Conservation (phyloP, 441 rosid species). For the Monsonia emarginata region DNA sequence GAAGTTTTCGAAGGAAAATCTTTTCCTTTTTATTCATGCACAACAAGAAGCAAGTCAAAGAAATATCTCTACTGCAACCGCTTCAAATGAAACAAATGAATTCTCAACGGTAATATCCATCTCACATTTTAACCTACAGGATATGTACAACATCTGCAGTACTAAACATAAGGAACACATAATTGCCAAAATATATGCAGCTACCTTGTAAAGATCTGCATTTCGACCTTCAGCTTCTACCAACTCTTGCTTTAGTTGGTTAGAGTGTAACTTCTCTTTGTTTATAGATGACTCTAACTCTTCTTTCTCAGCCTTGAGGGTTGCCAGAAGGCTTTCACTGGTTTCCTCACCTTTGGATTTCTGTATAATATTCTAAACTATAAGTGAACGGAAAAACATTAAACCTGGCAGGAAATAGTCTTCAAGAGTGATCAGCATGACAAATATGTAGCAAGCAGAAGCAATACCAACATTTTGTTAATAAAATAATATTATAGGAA, state of each 20-base stretch:
- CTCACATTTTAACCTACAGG: background rate
- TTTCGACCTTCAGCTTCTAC: slow-evolving; percentile 68
- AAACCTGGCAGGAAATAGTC: background rate
- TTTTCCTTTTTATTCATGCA: background rate
- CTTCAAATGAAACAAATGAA: background rate
- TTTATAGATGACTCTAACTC: slow-evolving; percentile 57
- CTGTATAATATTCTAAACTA: slow-evolving; percentile 26
- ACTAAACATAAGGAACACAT: background rate
- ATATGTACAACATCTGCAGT: background rate
- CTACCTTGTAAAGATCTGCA: slow-evolving; percentile 75
- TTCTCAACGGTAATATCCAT: background rate
- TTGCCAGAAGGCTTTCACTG: slow-evolving; percentile 35
- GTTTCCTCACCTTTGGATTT: slow-evolving; percentile 42
- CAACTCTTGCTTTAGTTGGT: slow-evolving; percentile 67
- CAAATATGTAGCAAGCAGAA: background rate
- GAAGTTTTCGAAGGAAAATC: background rate
- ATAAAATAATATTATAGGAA: background rate
- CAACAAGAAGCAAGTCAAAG: background rate
- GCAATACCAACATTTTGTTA: background rate
- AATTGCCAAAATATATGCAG: slow-evolving; percentile 1
- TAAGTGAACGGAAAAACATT: slow-evolving; percentile 6
- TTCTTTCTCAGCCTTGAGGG: slow-evolving; percentile 68
- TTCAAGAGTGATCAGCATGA: background rate
- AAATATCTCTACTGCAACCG: background rate
- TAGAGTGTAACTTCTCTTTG: slow-evolving; percentile 61